Evolutionary conservation across 148 eudicot species (phyloP).

Genomic region (Drosera capensis): DNA sequence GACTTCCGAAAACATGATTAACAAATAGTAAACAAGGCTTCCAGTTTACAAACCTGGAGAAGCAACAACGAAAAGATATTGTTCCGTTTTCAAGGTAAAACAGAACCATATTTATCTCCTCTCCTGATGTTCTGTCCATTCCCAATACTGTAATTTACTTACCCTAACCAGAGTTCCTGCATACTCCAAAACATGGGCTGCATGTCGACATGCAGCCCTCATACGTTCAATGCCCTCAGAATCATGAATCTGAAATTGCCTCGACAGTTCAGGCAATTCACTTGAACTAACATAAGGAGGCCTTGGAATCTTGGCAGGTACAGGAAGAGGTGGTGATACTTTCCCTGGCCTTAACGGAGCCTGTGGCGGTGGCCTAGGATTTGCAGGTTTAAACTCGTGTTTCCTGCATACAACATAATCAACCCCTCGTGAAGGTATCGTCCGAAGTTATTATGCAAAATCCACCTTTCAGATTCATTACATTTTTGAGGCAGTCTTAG

Average conservation of each 20-base stretch:
- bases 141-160: constrained; percentile 15
- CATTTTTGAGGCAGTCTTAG: too few species aligned
- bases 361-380: constrained; percentile 36
- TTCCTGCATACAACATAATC: too few species aligned
- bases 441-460: too few species aligned
- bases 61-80: not conserved
- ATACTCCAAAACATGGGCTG: constrained; percentile 83
- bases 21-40: too few species aligned
- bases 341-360: constrained; percentile 73
- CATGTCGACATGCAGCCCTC: constrained; percentile 89
- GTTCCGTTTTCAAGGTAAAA: not conserved
- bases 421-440: too few species aligned
- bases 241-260: constrained; percentile 62
- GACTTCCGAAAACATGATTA: not conserved
- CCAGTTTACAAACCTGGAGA: too few species aligned
- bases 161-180: constrained; percentile 93
- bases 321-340: constrained; percentile 70
- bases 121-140: not conserved
- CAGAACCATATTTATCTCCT: too few species aligned
- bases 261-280: constrained; percentile 64
- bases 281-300: constrained; percentile 75
- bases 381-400: constrained; percentile 37
- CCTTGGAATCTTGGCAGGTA: constrained; percentile 80
- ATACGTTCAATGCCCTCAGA: constrained; percentile 61
- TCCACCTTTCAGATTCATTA: too few species aligned